Evolutionary conservation across 2,329 filamentous ascomycete genomes (phyloP).

Genomic region (Aspergillus cejpii): DNA sequence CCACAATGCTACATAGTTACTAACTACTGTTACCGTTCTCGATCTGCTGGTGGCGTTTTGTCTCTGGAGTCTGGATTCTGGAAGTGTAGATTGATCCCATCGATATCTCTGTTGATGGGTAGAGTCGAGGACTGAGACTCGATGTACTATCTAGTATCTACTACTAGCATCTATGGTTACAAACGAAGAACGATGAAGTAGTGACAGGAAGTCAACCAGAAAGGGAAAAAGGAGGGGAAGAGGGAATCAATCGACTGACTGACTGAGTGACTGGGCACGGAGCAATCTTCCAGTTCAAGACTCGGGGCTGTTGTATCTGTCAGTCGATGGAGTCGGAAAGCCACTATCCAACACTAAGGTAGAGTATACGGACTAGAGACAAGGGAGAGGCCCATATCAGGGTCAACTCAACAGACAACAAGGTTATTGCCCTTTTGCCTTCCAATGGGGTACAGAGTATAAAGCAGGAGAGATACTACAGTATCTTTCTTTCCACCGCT

Average conservation of each 20-base stretch:
- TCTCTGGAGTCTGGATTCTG: no score
- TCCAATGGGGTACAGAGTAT: background rate
- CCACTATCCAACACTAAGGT: background rate
- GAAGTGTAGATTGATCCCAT: background rate
- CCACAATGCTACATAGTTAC: constrained; percentile 4
- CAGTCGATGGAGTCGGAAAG: background rate
- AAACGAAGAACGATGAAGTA: background rate
- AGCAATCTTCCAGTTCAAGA: background rate
- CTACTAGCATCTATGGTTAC: background rate
- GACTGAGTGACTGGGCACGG: background rate
- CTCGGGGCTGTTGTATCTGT: background rate
- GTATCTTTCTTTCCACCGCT: no score
- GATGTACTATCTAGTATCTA: no score
- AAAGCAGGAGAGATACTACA: no score
- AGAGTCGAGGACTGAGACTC: background rate
- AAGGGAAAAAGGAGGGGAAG: constrained; percentile 1
- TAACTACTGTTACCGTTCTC: background rate
- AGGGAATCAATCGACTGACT: no score
- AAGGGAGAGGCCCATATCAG: background rate
- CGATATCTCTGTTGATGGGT: no score
- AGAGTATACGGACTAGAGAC: no score
- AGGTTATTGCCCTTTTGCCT: background rate
- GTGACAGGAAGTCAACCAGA: background rate
- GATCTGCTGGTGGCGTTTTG: background rate
- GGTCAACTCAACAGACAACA: background rate